A percentile compares a stretch with the other conserved stretches of the same genome.
Evolutionary conservation across 306 rosid species (phyloP).

Genomic region (Cucumis melo): DNA sequence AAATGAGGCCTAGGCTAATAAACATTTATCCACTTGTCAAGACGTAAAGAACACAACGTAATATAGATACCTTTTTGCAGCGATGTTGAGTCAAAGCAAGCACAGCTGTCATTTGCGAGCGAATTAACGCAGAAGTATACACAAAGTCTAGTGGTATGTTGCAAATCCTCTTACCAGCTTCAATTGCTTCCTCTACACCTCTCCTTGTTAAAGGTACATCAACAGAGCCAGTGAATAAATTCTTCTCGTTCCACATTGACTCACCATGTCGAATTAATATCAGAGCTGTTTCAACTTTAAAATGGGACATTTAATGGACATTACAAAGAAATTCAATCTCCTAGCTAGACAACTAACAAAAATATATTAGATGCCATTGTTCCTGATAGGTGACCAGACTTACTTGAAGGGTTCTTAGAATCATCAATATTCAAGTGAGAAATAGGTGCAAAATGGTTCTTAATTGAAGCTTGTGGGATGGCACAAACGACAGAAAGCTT

Average conservation of each 20-base stretch:
- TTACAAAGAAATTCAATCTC: background rate
- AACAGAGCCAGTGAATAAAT: constrained; percentile 91
- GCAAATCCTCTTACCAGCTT: constrained; percentile 96
- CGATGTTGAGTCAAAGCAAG: constrained; percentile 98
- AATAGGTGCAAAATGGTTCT: background rate
- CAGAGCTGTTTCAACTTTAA: constrained; percentile 74
- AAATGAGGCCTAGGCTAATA: background rate
- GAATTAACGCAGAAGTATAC: constrained; percentile 80
- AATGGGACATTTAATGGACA: background rate
- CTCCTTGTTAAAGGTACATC: constrained; percentile 84
- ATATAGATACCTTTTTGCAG: constrained; percentile 67
- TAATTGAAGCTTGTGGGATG: background rate
- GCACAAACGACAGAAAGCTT: background rate
- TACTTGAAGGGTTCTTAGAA: background rate
- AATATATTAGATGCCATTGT: background rate
- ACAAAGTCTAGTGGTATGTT: constrained; percentile 80
- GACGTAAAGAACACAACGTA: background rate
- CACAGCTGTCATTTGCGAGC: constrained; percentile 98
- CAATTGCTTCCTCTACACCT: constrained; percentile 94
- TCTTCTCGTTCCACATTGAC: constrained; percentile 91
- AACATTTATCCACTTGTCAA: background rate
- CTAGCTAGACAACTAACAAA: background rate
- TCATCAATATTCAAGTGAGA: background rate
- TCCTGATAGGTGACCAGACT: background rate
- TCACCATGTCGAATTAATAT: constrained; percentile 86